Evolutionary conservation across 2,329 filamentous ascomycete genomes (phyloP), one percentile per base, ranked within the genome.

Genomic region (Colletotrichum aenigma): DNA sequence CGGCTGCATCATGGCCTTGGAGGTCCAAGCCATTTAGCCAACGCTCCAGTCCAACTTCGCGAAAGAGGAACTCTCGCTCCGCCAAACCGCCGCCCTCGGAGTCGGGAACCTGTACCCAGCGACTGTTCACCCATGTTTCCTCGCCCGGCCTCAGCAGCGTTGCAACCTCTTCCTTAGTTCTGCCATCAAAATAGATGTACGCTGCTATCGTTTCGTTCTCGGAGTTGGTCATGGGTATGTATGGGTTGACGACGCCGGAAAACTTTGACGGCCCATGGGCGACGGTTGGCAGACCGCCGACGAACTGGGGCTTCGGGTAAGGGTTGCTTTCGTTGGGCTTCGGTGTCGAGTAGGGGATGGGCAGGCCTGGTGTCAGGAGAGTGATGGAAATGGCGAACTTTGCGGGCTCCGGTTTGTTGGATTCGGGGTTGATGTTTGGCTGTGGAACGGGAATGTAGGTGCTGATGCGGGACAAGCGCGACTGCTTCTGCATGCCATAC

Each of bases 331-430:
- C 85, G 43, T 93, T 95, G 3, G 95, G 84, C 85, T 97, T 97
- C 52, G 96, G 96, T 2, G 94, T 94, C 70, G 96, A 98, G 86
- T 98, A 98, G 2, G 96, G 96, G 58, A 98, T 96, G 79, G 95
- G 92, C 76, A 98, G 91, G 74, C 94, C 94, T 13, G 96, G 94
- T 0, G 96, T 98, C 79, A 98, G 91, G 64, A 99, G 92, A 4
- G 97, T 98, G 82, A 99, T 98, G 68, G 96, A 98, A 81, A 99
- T 98, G 80, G 97, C 97, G 85, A 99, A 99, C 80, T 96, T 97
- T 76, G 97, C 96, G 80, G 97, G 94, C 87, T 98, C 96, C 66
- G 96, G 93, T 87, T 96, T 95, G 81, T 92, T 92, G 72, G 91
- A 90, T 76, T 92, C 66, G 48, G 81, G 78, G 64, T 78, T 82